These are phyloP conservation scores for Yamadazyma kanchanaburiensis DNA, from an alignment of 1,139 yeast species.

Conservation along the genomic window DNA sequence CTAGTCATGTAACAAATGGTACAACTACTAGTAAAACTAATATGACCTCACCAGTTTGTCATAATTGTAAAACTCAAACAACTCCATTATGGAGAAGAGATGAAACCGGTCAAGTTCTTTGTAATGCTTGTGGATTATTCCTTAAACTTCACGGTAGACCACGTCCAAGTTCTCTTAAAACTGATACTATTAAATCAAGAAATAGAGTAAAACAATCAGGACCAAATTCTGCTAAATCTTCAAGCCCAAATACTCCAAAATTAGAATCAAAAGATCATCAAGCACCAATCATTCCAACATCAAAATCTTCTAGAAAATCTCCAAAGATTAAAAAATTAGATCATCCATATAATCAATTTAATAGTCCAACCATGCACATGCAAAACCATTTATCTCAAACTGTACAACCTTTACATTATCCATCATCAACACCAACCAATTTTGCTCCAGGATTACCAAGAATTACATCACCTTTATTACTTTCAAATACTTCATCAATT, in stretches of 20 bases:
- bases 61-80: constrained; percentile 86
- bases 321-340: constrained; percentile 27
- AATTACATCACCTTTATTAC: constrained; percentile 61
- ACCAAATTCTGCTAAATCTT: constrained; percentile 23
- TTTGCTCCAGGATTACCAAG: constrained; percentile 63
- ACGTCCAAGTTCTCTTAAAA: constrained; percentile 84
- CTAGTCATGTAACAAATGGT: constrained; percentile 41
- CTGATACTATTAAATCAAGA: constrained; percentile 87
- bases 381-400: constrained; percentile 21
- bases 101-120: constrained; percentile 87
- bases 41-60: constrained; percentile 70
- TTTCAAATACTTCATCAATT: constrained; percentile 43
- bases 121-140: constrained; percentile 94
- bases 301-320: constrained; percentile 19
- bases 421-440: constrained; percentile 67
- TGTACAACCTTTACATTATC: constrained; percentile 60
- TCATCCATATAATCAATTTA: constrained; percentile 8
- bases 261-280: constrained; percentile 34
- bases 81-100: constrained; percentile 96
- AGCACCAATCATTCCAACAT: constrained; percentile 5
- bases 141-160: constrained; percentile 89
- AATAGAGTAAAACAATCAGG: constrained; percentile 60
- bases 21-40: constrained; percentile 47
- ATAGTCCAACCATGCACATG: constrained; percentile 11
- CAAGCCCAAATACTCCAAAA: constrained; percentile 45